Conservation (phyloP, 768 basidiomycete species). For the Rhodosporidiobolus sp. region DNA sequence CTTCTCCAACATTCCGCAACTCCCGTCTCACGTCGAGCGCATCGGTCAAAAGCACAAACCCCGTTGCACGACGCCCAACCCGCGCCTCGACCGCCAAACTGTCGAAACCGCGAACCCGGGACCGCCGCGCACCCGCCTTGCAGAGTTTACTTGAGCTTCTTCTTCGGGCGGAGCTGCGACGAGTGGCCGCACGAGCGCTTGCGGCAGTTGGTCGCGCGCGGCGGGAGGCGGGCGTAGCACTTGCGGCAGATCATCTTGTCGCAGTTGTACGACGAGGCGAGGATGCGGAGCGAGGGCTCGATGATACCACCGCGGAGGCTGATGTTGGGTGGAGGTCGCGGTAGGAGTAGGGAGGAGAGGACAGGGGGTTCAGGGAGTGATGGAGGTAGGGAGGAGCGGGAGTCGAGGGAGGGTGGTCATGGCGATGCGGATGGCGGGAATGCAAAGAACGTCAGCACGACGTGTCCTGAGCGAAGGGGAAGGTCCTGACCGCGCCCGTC, state of each 20-base stretch:
- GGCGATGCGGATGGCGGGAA: background rate
- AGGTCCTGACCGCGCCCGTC: background rate
- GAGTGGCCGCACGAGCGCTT: conserved; percentile 78
- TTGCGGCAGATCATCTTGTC: conserved; percentile 69
- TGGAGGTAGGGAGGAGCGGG: background rate
- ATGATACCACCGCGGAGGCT: conserved; percentile 98
- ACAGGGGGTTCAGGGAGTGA: background rate
- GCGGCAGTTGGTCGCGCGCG: conserved; percentile 98
- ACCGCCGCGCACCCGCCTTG: too few species aligned
- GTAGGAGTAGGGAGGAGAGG: background rate
- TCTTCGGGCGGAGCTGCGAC: conserved; percentile 62
- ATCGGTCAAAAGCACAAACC: too few species aligned
- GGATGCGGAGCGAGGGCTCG: conserved; percentile 95
- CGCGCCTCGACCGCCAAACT: too few species aligned
- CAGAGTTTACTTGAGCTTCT: conserved; percentile 73
- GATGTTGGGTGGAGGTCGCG: conserved; percentile 83
- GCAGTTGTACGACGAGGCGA: conserved; percentile 89
- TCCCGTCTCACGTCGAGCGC: too few species aligned
- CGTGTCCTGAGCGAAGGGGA: background rate
- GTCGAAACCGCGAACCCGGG: too few species aligned
- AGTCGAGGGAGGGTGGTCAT: background rate
- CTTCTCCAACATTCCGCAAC: too few species aligned
- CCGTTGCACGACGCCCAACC: too few species aligned
- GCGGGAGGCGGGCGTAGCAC: conserved; percentile 98
- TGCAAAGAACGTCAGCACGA: background rate